These are phyloP conservation scores for Plenodomus lindquistii DNA, from an alignment of 2,329 filamentous ascomycete genomes.

Conservation along the genomic window DNA sequence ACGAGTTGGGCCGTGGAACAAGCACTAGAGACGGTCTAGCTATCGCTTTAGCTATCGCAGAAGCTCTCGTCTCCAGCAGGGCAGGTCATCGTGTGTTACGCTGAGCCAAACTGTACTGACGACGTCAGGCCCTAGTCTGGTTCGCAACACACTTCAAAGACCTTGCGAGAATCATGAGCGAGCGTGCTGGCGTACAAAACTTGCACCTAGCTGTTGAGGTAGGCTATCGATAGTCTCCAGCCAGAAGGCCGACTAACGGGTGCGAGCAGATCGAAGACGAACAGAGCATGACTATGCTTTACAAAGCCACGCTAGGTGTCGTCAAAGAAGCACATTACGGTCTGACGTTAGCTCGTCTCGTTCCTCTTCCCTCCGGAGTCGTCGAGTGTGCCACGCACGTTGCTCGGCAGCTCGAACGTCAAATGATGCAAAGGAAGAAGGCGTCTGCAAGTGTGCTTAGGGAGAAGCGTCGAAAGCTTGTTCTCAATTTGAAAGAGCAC, in stretches of 20 bases:
- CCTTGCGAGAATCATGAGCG: slow-evolving; percentile 73
- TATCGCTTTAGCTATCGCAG: slow-evolving; percentile 87
- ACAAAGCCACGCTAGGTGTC: slow-evolving; percentile 75
- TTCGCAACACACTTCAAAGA: slow-evolving; percentile 94
- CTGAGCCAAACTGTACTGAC: slow-evolving; percentile 2
- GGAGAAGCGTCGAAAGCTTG: slow-evolving; percentile 69
- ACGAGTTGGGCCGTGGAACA: slow-evolving; percentile 90
- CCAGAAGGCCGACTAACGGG: slow-evolving; percentile 3
- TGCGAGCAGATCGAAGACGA: slow-evolving; percentile 46
- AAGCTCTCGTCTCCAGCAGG: slow-evolving; percentile 76
- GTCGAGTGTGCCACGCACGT: slow-evolving; percentile 70
- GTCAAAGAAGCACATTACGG: slow-evolving; percentile 79
- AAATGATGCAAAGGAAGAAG: slow-evolving; percentile 62
- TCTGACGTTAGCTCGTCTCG: slow-evolving; percentile 74
- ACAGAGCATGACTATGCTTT: slow-evolving; percentile 81
- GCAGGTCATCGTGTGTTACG: slow-evolving; percentile 11
- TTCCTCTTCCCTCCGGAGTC: slow-evolving; percentile 71
- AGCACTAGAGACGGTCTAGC: slow-evolving; percentile 85
- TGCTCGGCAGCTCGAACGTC: slow-evolving; percentile 63
- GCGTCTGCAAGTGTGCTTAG: slow-evolving; percentile 62
- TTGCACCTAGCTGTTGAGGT: slow-evolving; percentile 78
- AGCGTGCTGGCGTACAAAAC: slow-evolving; percentile 78
- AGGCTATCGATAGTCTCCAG: slow-evolving; percentile 27
- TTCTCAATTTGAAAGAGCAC: slow-evolving; percentile 73
- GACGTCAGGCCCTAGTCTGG: slow-evolving; percentile 70